Evolutionary conservation across 495 filamentous ascomycete species (phyloP).

Genomic region (Neurospora sp.): DNA sequence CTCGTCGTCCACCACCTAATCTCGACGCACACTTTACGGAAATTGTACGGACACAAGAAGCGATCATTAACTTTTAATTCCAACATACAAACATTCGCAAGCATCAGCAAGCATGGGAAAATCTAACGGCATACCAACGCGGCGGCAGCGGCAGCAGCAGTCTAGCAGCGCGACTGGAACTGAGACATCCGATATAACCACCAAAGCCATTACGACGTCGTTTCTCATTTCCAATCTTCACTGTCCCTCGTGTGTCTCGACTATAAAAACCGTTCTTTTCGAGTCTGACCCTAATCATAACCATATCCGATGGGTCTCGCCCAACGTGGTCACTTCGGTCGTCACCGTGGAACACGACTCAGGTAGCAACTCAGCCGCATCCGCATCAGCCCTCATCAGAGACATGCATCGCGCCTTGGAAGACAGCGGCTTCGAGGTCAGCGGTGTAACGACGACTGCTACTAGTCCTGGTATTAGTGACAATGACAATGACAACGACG

Average conservation of each 20-base stretch:
- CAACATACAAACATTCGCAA: not conserved
- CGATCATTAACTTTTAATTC: not conserved
- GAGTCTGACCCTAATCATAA: slow-evolving; percentile 22
- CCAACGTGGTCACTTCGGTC: slow-evolving; percentile 46
- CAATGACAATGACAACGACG: not conserved
- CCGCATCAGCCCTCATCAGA: slow-evolving; percentile 5
- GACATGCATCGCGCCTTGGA: slow-evolving; percentile 32
- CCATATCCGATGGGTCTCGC: slow-evolving; percentile 39
- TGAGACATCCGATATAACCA: slow-evolving; percentile 1
- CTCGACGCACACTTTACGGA: not conserved
- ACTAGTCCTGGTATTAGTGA: not conserved
- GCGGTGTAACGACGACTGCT: slow-evolving; percentile 27
- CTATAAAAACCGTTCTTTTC: slow-evolving; percentile 40
- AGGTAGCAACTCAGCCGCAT: slow-evolving; percentile 6
- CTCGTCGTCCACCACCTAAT: not conserved
- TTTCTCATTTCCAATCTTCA: slow-evolving; percentile 49
- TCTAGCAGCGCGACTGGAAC: slow-evolving; percentile 3
- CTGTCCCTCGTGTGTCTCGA: slow-evolving; percentile 50
- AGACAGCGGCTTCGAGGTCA: slow-evolving; percentile 37
- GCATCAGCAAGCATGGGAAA: not conserved
- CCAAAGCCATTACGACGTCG: slow-evolving; percentile 27
- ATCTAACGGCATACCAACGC: slow-evolving; percentile 1
- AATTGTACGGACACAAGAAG: not conserved
- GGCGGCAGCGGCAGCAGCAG: not conserved
- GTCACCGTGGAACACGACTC: slow-evolving; percentile 31